Evolutionary conservation across 495 filamentous ascomycete genomes (phyloP).

Genomic region (Staphylotrichum tortipilum): DNA sequence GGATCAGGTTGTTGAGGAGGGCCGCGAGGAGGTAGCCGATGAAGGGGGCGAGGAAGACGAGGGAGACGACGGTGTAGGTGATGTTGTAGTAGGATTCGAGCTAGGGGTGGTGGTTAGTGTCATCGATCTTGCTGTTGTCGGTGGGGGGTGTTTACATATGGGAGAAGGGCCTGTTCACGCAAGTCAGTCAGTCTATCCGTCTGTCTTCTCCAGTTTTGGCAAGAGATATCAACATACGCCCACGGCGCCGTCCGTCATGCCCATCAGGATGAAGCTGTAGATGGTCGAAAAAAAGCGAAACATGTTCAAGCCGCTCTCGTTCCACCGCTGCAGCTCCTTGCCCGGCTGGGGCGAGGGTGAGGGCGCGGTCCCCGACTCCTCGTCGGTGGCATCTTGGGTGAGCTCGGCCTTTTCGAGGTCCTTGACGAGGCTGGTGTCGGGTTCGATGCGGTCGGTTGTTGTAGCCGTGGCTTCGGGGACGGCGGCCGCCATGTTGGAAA

Average conservation of each 20-base stretch:
- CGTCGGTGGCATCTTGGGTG: constrained; percentile 6
- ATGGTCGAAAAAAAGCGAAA: constrained; percentile 58
- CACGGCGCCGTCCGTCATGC: constrained; percentile 72
- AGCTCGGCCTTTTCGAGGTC: constrained; percentile 5
- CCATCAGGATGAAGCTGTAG: constrained; percentile 69
- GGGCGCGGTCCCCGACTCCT: constrained; percentile 6
- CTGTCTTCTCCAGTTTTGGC: neutral
- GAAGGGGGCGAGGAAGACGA: constrained; percentile 76
- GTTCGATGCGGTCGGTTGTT: neutral
- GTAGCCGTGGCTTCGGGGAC: neutral
- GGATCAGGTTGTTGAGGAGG: constrained; percentile 54
- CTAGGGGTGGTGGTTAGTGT: constrained; percentile 16
- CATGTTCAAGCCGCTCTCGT: constrained; percentile 56
- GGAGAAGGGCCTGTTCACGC: constrained; percentile 2
- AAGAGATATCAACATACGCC: constrained; percentile 46
- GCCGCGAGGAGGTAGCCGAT: constrained; percentile 73
- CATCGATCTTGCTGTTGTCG: neutral
- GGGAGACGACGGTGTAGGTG: constrained; percentile 65
- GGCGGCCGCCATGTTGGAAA: neutral
- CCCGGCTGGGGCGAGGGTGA: neutral
- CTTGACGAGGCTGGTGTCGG: neutral
- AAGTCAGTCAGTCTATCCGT: neutral
- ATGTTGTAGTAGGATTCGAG: constrained; percentile 62
- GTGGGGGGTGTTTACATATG: neutral
- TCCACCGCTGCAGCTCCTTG: constrained; percentile 46